Evolutionary conservation across 805 yeast genomes (phyloP).

Genomic region (Isabelozyma heimii): DNA sequence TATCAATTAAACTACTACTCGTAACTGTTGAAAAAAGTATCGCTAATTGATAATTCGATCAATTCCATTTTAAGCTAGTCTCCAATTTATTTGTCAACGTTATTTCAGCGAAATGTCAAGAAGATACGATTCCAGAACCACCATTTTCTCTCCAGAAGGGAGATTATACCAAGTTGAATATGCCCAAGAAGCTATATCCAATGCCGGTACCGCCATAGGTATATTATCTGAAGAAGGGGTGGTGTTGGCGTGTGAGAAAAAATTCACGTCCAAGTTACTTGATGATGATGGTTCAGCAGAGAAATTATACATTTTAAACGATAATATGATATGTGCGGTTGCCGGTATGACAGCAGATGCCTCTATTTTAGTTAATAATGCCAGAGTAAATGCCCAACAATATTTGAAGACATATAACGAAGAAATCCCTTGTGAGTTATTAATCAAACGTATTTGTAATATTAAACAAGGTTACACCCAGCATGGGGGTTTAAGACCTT

Average conservation of each 20-base stretch:
- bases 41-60: background rate
- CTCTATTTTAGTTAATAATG: constrained; percentile 79
- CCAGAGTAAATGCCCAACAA: constrained; percentile 81
- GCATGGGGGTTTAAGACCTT: constrained; percentile 97
- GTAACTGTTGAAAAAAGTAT: background rate
- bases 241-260: constrained; percentile 94
- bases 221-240: constrained; percentile 80
- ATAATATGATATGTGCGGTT: constrained; percentile 85
- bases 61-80: background rate
- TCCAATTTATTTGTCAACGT: background rate
- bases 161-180: constrained; percentile 96
- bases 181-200: constrained; percentile 86
- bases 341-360: constrained; percentile 99
- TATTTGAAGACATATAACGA: constrained; percentile 85
- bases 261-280: constrained; percentile 85
- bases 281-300: constrained; percentile 95
- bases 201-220: constrained; percentile 82
- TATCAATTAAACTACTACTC: background rate
- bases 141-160: constrained; percentile 98
- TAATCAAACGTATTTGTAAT: constrained; percentile 87
- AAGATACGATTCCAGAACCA: constrained; percentile 98
- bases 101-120: constrained; percentile 57
- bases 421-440: constrained; percentile 88
- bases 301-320: constrained; percentile 83
- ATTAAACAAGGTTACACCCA: constrained; percentile 97